Base-by-base conservation (phyloP, 2,329 filamentous ascomycete genomes). In the Pseudocercospora crystallina region DNA sequence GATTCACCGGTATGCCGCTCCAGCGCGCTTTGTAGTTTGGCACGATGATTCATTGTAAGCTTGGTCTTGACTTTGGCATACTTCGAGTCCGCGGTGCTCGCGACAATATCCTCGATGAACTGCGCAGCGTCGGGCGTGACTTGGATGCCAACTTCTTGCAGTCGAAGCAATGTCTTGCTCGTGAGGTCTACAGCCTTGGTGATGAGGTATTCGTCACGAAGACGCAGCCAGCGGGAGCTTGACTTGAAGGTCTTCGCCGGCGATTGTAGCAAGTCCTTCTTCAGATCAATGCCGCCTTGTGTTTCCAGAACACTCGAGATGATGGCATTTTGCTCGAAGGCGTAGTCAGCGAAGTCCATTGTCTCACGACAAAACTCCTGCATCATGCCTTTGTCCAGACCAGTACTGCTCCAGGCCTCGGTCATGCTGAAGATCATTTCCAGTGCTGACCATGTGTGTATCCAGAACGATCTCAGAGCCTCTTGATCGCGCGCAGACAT, bases 291-390 rank as follows among this genome's bases (percentile, higher is more conserved):
- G 20, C 20, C 20, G 20, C 20, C 20, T 26, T 26, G 20, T 26
- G 37, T 13, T 37, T 73, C 73, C 49, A 90, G 69, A 10, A 88
- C 87, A 39, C 85, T 87, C 2, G 89, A 83, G 56, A 99, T 84
- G 51, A 96, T 80, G 43, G 84, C 85, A 67, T 95, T 94, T 61
- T 96, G 85, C 35, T 89, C 85, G 65, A 97, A 88, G 1, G 96
- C 79, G 32, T 82, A 80, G 64, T 95, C 89, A 0, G 92, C 91
- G 65, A 96, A 88, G 62, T 97, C 90, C 82, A 99, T 99, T 11
- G 89, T 88, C 65, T 96, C 90, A 59, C 94, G 85, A 66, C 91
- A 96, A 64, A 97, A 96, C 50, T 96, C 85, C 62, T 90, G 86
- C 89, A 99, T 91, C 47, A 82, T 77, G 14, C 77, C 72, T 66